phyloP scores from a whole-genome alignment of 495 filamentous ascomycete genomes.

The Penicillium alfredii region DNA sequence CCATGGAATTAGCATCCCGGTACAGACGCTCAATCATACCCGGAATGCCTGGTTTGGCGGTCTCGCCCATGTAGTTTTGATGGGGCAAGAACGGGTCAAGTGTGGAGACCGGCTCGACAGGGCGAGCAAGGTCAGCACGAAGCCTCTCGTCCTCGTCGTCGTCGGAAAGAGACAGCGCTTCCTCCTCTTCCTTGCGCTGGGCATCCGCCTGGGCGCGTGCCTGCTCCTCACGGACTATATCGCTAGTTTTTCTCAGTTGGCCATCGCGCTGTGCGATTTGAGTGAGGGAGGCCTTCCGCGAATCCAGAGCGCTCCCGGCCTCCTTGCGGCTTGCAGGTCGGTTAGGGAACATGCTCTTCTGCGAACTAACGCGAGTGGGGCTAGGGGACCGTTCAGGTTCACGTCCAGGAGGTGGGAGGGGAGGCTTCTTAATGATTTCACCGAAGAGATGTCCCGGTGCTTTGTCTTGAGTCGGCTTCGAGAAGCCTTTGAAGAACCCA shows the following conservation, averaged over 20 bases:
- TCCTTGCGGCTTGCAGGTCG: slow-evolving; percentile 49
- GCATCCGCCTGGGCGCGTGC: slow-evolving; percentile 22
- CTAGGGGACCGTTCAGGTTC: slow-evolving; percentile 74
- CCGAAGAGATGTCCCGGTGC: slow-evolving; percentile 53
- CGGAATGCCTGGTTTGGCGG: slow-evolving; percentile 54
- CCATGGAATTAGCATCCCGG: slow-evolving; percentile 92
- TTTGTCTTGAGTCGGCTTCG: slow-evolving; percentile 16
- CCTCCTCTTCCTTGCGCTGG: slow-evolving; percentile 38
- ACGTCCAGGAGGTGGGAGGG: slow-evolving; percentile 54
- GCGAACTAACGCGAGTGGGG: slow-evolving; percentile 54
- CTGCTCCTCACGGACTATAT: slow-evolving; percentile 26
- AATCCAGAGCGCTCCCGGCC: slow-evolving; percentile 35
- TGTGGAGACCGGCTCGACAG: slow-evolving; percentile 46
- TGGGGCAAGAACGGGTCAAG: slow-evolving; percentile 61
- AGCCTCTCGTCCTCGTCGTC: slow-evolving; percentile 62
- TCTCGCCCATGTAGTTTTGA: slow-evolving; percentile 60
- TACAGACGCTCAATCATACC: slow-evolving; percentile 82
- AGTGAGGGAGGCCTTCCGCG: slow-evolving; percentile 36
- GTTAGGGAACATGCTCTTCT: slow-evolving; percentile 32
- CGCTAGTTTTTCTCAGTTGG: slow-evolving; percentile 21
- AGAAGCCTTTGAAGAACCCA: slow-evolving; percentile 37
- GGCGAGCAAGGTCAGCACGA: slow-evolving; percentile 48
- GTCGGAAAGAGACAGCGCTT: slow-evolving; percentile 42
- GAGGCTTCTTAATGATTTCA: slow-evolving; percentile 52
- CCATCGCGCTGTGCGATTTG: slow-evolving; percentile 31